Conservation (phyloP, 176 grass and related monocot genomes). For the Raddia guianensis region DNA sequence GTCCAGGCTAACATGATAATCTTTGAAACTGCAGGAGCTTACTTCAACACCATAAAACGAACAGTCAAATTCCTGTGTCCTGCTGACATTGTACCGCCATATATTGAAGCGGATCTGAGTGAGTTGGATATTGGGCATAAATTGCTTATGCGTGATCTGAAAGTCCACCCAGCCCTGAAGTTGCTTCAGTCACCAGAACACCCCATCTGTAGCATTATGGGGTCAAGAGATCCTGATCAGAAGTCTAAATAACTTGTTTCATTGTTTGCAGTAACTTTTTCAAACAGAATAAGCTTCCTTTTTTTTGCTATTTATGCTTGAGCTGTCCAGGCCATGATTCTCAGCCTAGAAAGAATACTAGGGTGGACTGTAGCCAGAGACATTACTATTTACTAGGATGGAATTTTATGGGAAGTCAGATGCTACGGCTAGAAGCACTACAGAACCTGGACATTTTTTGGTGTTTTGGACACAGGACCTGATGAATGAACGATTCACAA, state of each 20-base stretch:
- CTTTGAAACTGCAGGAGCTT: conserved; percentile 63
- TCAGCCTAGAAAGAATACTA: not conserved
- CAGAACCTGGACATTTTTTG: no score
- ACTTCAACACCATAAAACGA: conserved; percentile 95
- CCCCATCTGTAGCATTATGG: conserved; percentile 82
- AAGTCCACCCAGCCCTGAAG: conserved; percentile 75
- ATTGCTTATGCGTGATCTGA: conserved; percentile 75
- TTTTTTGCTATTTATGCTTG: conserved; percentile 13
- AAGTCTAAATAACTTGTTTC: conserved; percentile 61
- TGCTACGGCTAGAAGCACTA: not conserved
- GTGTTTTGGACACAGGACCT: no score
- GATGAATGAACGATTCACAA: no score
- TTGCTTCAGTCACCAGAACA: conserved; percentile 74
- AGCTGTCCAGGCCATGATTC: conserved; percentile 32
- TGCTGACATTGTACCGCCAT: conserved; percentile 89
- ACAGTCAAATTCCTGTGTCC: conserved; percentile 93
- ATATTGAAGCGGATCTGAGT: conserved; percentile 96
- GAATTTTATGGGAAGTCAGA: conserved; percentile 29
- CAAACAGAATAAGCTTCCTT: conserved; percentile 35
- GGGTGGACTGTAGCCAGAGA: conserved; percentile 32
- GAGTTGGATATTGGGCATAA: conserved; percentile 85
- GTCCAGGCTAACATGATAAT: conserved; percentile 28
- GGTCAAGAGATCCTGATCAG: conserved; percentile 68
- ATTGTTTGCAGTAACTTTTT: conserved; percentile 22
- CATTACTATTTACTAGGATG: conserved; percentile 19